Base-by-base conservation (phyloP, 106 monocot genomes). In the Platanthera zijinensis region DNA sequence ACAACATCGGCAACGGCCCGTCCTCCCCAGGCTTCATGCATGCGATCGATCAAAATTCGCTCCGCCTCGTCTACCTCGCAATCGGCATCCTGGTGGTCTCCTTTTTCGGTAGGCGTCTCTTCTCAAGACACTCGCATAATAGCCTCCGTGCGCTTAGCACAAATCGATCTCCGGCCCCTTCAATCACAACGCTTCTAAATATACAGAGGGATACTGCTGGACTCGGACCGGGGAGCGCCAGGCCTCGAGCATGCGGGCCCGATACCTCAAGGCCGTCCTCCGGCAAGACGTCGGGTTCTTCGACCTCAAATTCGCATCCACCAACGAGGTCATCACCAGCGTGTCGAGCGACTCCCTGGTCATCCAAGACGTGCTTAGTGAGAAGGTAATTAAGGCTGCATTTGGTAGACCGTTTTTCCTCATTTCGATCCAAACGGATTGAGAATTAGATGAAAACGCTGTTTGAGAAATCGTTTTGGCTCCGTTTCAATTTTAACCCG, bases 121-220 rank as follows among this genome's bases (percentile, higher is more conserved):
- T 49, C 4, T 50, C 6, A 10, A 3, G 15, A 50, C 3, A 4
- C 18, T 71, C 15, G 5, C 13, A 3, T 48, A 71, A 3, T 48
- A 71, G 8, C 19, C 15, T 47, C 39, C 6, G 6, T 7, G n/a
- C n/a, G 9, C 48, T n/a, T 72, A 49, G 8, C 3, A 39, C 3
- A 39, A 3, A 39, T 39, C 39, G 39, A 39, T 39, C 39, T 39
- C 3, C 39, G 39, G 39, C 39, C 39, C 32, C 39, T 39, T 39
- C 39, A 39, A 39, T 39, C 3, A 3, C 3, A 39, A 39, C 39
- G 39, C 39, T 39, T 39, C 39, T 39, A 5, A 28, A n/a, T 17
- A 0, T 21, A 19, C 69, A 81, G 80, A 81, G 46, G 80, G 80
- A 13, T 81, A 75, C 15, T 78, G 78, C 11, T 78, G 78, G 78